phyloP scores from a whole-genome alignment of 1,284 basidiomycete genomes.

The Ceratobasidium sp. region DNA sequence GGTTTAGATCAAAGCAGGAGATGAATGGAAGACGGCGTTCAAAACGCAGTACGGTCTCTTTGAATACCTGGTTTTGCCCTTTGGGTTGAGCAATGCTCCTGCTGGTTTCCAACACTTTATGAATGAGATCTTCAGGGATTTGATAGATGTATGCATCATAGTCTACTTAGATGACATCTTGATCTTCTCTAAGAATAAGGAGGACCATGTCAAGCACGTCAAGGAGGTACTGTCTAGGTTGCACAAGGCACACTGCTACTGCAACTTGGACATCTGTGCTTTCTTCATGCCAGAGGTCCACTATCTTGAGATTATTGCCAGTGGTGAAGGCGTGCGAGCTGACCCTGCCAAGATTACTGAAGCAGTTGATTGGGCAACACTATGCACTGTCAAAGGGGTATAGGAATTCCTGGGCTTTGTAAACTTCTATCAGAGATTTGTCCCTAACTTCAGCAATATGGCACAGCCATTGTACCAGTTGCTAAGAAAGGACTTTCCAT shows the following conservation, averaged over 20 bases:
- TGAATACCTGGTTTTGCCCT: neutral
- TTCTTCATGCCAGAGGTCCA: slow-evolving; percentile 54
- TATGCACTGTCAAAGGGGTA: slow-evolving; percentile 50
- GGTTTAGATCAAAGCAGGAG: slow-evolving; percentile 33
- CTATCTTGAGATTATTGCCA: slow-evolving; percentile 51
- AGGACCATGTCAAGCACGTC: slow-evolving; percentile 13
- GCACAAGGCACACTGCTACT: neutral
- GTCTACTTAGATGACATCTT: slow-evolving; percentile 51
- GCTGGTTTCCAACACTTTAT: slow-evolving; percentile 44
- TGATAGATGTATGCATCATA: slow-evolving; percentile 50
- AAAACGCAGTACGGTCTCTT: slow-evolving; percentile 15
- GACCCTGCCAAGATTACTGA: slow-evolving; percentile 51
- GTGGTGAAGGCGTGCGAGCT: neutral
- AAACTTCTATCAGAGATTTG: slow-evolving; percentile 56
- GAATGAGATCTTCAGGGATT: slow-evolving; percentile 45
- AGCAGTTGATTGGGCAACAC: slow-evolving; percentile 53
- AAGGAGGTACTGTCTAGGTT: neutral
- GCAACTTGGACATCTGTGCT: slow-evolving; percentile 53
- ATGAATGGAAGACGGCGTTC: slow-evolving; percentile 50
- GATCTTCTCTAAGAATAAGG: slow-evolving; percentile 6
- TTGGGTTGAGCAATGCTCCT: slow-evolving; percentile 16
- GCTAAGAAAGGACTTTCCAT: slow-evolving; percentile 48
- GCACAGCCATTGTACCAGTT: slow-evolving; percentile 52
- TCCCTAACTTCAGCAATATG: slow-evolving; percentile 52
- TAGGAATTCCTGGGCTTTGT: slow-evolving; percentile 56